phyloP scores from a whole-genome alignment of 2,329 filamentous ascomycete species.

The Talaromyces piceae region DNA sequence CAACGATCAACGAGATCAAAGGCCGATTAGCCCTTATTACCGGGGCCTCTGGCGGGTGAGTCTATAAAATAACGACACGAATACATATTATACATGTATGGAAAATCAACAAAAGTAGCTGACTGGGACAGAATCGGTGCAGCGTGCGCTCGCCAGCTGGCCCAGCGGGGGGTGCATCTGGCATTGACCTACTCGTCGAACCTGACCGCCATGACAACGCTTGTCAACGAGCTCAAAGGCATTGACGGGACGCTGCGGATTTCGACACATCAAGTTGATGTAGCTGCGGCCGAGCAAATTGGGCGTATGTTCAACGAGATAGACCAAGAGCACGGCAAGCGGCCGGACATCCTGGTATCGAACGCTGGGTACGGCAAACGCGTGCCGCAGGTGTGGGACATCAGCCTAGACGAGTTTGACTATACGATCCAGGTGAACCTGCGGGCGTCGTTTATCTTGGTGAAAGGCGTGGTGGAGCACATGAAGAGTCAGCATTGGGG shows the following conservation, averaged over 20 bases:
- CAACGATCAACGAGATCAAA: constrained; percentile 38
- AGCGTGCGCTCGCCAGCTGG: constrained; percentile 52
- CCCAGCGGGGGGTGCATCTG: constrained; percentile 44
- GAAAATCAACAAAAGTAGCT: background rate
- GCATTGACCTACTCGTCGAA: constrained; percentile 54
- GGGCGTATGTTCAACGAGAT: constrained; percentile 50
- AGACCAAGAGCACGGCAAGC: constrained; percentile 34
- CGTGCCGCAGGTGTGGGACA: constrained; percentile 50
- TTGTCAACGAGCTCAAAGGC: constrained; percentile 38
- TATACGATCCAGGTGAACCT: constrained; percentile 56
- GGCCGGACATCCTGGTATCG: constrained; percentile 56
- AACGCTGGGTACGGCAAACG: constrained; percentile 62
- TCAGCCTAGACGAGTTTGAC: constrained; percentile 58
- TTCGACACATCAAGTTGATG: constrained; percentile 52
- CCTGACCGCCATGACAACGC: constrained; percentile 37
- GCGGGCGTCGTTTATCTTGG: constrained; percentile 54
- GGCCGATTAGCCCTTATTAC: constrained; percentile 53
- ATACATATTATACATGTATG: background rate
- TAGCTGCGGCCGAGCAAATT: constrained; percentile 48
- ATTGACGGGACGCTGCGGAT: constrained; percentile 34
- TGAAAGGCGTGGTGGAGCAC: constrained; percentile 52
- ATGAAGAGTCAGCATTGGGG: constrained; percentile 58
- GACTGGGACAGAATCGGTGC: constrained; percentile 47
- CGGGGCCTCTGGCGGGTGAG: constrained; percentile 54
- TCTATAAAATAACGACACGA: too few species aligned